Evolutionary conservation across 805 yeast species (phyloP).

Genomic region (Candida montana): DNA sequence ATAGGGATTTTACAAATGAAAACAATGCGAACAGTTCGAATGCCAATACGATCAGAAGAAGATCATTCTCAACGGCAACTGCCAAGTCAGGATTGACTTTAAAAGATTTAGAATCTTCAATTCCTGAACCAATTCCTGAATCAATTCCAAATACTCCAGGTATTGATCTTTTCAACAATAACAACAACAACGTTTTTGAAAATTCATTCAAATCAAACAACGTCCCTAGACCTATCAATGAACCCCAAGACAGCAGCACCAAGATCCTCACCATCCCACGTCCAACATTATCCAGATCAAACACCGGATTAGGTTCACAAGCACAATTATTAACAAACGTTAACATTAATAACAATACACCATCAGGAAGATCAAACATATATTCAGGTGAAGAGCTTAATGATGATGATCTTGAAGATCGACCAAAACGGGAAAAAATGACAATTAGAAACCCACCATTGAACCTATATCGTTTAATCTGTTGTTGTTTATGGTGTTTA

Average conservation of each 20-base stretch:
- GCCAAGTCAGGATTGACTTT: slow-evolving; percentile 11
- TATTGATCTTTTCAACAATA: slow-evolving; percentile 20
- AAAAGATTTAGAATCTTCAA: slow-evolving; percentile 6
- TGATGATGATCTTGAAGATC: slow-evolving; percentile 1
- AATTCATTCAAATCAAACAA: background rate
- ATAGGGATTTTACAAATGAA: background rate
- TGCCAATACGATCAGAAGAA: slow-evolving; percentile 8
- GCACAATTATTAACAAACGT: slow-evolving; percentile 1
- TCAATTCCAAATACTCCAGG: slow-evolving; percentile 39
- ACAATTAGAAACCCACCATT: slow-evolving; percentile 37
- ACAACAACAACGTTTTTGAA: slow-evolving; percentile 1
- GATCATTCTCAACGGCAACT: slow-evolving; percentile 4
- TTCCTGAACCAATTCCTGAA: slow-evolving; percentile 36
- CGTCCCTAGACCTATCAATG: background rate
- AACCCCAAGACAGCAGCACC: background rate
- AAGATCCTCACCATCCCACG: background rate
- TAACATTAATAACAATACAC: background rate
- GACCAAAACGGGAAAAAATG: slow-evolving; percentile 23
- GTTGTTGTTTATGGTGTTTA: slow-evolving; percentile 37
- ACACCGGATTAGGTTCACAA: slow-evolving; percentile 13
- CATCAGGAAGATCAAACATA: background rate
- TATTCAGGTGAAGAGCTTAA: slow-evolving; percentile 1
- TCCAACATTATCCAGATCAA: background rate
- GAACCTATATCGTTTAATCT: slow-evolving; percentile 37
- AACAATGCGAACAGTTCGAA: background rate